Evolutionary conservation across 192 early-diverging fungal genomes (phyloP), one percentile per base, ranked within the genome.

Genomic region (Coemansia sp.): DNA sequence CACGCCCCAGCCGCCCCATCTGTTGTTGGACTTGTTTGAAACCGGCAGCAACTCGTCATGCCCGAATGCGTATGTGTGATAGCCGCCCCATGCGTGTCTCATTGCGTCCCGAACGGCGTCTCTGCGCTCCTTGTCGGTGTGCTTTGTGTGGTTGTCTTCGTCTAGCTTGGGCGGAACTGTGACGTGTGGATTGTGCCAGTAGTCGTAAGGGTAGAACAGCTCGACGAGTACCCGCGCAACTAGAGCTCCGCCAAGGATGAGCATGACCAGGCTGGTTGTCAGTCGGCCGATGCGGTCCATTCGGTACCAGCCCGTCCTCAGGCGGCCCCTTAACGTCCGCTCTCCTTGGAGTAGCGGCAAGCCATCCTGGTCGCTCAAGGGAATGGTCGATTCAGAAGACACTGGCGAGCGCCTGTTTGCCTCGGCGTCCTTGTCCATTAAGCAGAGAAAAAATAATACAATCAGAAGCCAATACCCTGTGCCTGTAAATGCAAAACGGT

Each of bases 1-100:
- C 58, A 84, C 74, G 58, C 77, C 77, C 73, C 77, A 84, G 64
- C 83, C 76, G 22, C 73, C 83, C 76, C 76, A 84, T 62, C 74
- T 70, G 74, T 77, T 60, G 49, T 78, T 75, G 59, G 70, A 61
- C 40, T 32, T 65, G 65, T 77, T 77, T 24, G 71, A 61, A 31
- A 80, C 83, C 4, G 83, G 83, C 67, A 51, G 62, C 40, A 84
- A 64, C 58, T 84, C 83, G 58, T 84, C 83, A 46, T 65, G 60
- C 58, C 77, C 83, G 53, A 77, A 79, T 0, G 83, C 83, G 38
- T 79, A 67, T 25, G 59, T 25, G 71, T 62, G 70, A 59, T 84
- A 84, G 7, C 83, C 83, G 40, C 66, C 54, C 83, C 83, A 84
- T 14, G 83, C 65, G 31, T 84, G 77, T 59, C 62, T 69, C 73